phyloP scores from a whole-genome alignment of 2,329 filamentous ascomycete genomes.

The Ophiosphaerella narmari region DNA sequence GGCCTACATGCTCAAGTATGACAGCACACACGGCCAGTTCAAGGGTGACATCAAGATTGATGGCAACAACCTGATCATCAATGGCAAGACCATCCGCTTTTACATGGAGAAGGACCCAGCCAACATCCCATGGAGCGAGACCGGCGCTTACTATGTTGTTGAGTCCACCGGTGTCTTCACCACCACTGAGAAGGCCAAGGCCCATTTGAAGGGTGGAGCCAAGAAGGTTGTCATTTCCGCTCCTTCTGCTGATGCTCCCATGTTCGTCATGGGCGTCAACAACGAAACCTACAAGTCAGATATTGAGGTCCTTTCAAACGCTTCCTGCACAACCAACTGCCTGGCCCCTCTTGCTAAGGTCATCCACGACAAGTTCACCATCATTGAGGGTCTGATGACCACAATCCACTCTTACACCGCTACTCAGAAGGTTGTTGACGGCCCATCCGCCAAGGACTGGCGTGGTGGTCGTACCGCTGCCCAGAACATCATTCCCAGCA shows the following conservation, averaged over 20 bases:
- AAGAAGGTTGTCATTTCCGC: slow-evolving; percentile 92
- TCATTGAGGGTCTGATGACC: slow-evolving; percentile 99
- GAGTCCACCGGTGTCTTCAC: slow-evolving; percentile 99
- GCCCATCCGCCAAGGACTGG: slow-evolving; percentile 98
- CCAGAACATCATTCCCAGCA: slow-evolving; percentile 99
- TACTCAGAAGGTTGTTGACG: slow-evolving; percentile 99
- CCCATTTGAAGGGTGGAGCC: slow-evolving; percentile 93
- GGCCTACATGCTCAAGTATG: slow-evolving; percentile 99
- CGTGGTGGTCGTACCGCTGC: slow-evolving; percentile 97
- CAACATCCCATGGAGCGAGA: slow-evolving; percentile 86
- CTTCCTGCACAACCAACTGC: slow-evolving; percentile 99
- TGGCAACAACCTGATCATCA: slow-evolving; percentile 77
- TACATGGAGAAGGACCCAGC: slow-evolving; percentile 90
- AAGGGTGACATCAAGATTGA: slow-evolving; percentile 84
- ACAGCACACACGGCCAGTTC: slow-evolving; percentile 95
- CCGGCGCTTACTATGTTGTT: slow-evolving; percentile 90
- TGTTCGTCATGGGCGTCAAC: slow-evolving; percentile 99
- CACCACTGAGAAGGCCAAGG: slow-evolving; percentile 92
- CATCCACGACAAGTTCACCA: slow-evolving; percentile 96
- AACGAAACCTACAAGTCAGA: slow-evolving; percentile 89
- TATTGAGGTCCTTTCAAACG: slow-evolving; percentile 95
- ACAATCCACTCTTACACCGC: slow-evolving; percentile 99
- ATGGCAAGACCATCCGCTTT: slow-evolving; percentile 95
- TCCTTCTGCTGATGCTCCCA: slow-evolving; percentile 92
- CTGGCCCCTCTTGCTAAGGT: slow-evolving; percentile 99